These are phyloP conservation scores for Immersiporthe knoxdaviesiana DNA, from an alignment of 2,329 filamentous ascomycete species.

Conservation along the genomic window DNA sequence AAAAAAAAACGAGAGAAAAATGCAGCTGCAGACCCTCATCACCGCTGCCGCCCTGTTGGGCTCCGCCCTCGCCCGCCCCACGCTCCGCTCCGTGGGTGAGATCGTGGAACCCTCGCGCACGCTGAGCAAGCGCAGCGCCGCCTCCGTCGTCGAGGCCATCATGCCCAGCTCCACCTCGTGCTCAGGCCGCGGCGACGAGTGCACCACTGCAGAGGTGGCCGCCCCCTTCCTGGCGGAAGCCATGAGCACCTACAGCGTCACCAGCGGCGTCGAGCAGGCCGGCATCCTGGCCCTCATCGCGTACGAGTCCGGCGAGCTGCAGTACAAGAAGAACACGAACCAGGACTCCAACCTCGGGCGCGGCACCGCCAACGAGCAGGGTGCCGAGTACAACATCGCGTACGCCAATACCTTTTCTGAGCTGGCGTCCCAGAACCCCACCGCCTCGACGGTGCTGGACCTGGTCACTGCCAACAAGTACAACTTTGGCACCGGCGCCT, in stretches of 20 bases:
- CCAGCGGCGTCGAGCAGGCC: slow-evolving; percentile 62
- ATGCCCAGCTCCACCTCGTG: slow-evolving; percentile 62
- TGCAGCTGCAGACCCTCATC: slow-evolving; percentile 37
- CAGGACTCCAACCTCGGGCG: slow-evolving; percentile 54
- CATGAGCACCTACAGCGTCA: slow-evolving; percentile 62
- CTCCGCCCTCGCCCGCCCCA: slow-evolving; percentile 34
- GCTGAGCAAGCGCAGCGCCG: slow-evolving; percentile 35
- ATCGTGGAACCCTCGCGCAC: slow-evolving; percentile 18
- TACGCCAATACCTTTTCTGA: slow-evolving; percentile 52
- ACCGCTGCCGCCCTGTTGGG: slow-evolving; percentile 35
- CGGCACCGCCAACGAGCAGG: slow-evolving; percentile 55
- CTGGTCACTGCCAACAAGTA: slow-evolving; percentile 52
- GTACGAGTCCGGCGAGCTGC: slow-evolving; percentile 71
- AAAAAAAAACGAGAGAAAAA: slow-evolving; percentile 31
- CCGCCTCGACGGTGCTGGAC: slow-evolving; percentile 45
- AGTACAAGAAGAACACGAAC: slow-evolving; percentile 70
- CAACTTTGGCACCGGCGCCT: slow-evolving; percentile 58
- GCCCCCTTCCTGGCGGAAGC: slow-evolving; percentile 59
- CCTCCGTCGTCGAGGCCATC: slow-evolving; percentile 53
- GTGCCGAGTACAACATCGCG: slow-evolving; percentile 46
- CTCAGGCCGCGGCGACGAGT: slow-evolving; percentile 57
- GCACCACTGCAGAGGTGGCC: slow-evolving; percentile 66
- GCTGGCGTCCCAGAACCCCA: slow-evolving; percentile 38
- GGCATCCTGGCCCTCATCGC: slow-evolving; percentile 72
- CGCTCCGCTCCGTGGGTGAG: slow-evolving; percentile 13